Base-by-base conservation (phyloP, 148 eudicot genomes). In the Euryodendron excelsum region DNA sequence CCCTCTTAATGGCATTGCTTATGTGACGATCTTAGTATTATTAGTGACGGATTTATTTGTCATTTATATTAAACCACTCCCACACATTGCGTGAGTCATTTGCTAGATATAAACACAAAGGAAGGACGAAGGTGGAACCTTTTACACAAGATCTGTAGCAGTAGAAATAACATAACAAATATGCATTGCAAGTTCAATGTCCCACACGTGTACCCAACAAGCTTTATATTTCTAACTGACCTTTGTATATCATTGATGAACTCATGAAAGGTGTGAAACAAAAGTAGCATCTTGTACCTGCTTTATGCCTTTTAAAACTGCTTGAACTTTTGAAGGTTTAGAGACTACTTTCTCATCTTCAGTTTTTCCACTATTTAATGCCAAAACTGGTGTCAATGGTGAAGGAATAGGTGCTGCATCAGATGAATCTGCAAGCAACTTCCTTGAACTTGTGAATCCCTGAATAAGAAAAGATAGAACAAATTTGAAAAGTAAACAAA, bases 241-340 rank as follows among this genome's bases (percentile, higher is more conserved):
- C 15, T 18, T 44, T 41, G 55, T 31, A 10, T 8, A 10, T 41
- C 28, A 60, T 60, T n/a, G n/a, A 71, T 21, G n/a, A n/a, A n/a
- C n/a, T n/a, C n/a, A n/a, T n/a, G 34, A 30, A 73, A 59, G 67
- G 62, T n/a, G 27, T 55, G 27, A 70, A 74, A 72, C n/a, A n/a
- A 48, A 21, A 60, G 63, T 39, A 12, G 47, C 48, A 52, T 33
- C n/a, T n/a, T n/a, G 12, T 81, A 91, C 98, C 92, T 91, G 96
- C 76, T 90, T 93, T 78, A 94, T 92, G 76, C 86, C 85, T 81
- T 94, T 94, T 25, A 94, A 69, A 73, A 94, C 77, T 25, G 98
- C 98, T 82, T 90, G 97, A 69, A 92, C 94, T 80, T 80, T 92
- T 41, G 87, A 82, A 83, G 92, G 90, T 83, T 92, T 94, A 75